Percentiles rank a stretch among this genome's conserved stretches.
Conservation (phyloP, 2,329 filamentous ascomycete genomes). For the Alternaria hordeiaustralica region DNA sequence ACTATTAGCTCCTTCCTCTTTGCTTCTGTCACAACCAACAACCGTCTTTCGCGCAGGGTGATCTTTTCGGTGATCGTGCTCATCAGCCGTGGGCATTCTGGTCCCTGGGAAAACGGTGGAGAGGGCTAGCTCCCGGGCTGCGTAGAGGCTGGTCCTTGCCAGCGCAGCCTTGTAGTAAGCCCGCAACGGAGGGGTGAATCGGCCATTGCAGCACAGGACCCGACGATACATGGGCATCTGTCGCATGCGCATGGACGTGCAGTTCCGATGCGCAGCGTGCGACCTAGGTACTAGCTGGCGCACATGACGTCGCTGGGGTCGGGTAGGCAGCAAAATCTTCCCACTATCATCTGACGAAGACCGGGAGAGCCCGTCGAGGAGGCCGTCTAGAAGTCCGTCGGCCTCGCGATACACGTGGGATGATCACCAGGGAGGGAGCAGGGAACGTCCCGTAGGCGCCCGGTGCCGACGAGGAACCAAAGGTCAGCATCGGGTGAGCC, state of each 20-base stretch:
- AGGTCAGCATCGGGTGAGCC: neutral
- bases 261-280: constrained; percentile 9
- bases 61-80: constrained; percentile 5
- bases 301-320: constrained; percentile 22
- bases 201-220: neutral
- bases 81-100: constrained; percentile 4
- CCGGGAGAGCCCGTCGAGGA: constrained; percentile 19
- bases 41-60: neutral
- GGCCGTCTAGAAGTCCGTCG: constrained; percentile 1
- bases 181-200: neutral
- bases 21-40: neutral
- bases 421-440: constrained; percentile 21
- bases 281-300: neutral
- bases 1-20: neutral
- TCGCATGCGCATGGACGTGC: neutral
- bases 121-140: constrained; percentile 20
- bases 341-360: constrained; percentile 23
- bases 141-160: constrained; percentile 21
- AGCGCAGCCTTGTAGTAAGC: constrained; percentile 9
- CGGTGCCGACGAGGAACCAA: constrained; percentile 9
- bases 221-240: neutral
- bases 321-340: constrained; percentile 5
- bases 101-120: constrained; percentile 10
- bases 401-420: constrained; percentile 20
- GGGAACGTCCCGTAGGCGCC: constrained; percentile 21